phyloP scores from a whole-genome alignment of 805 yeast genomes.

The Naumovozyma dairenensis region DNA sequence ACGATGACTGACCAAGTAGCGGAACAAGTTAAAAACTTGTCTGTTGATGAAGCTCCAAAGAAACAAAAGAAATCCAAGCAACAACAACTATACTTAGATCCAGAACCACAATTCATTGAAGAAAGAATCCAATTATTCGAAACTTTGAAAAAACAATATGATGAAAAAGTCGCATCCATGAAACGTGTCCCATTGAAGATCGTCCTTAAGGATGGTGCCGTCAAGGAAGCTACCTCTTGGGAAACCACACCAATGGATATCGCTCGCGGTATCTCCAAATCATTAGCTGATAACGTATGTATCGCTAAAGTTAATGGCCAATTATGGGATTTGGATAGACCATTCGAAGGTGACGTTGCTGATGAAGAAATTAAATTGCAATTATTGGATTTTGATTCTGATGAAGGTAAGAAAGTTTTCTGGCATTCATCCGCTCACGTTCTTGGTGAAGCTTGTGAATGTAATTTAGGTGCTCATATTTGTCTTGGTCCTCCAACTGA shows the following conservation, averaged over 20 bases:
- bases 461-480: conserved; percentile 89
- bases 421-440: conserved; percentile 99
- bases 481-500: conserved; percentile 94
- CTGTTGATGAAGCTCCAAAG: conserved; percentile 27
- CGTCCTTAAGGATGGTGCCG: conserved; percentile 78
- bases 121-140: conserved; percentile 74
- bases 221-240: conserved; percentile 70
- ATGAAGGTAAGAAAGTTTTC: conserved; percentile 92
- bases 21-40: conserved; percentile 35
- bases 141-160: conserved; percentile 65
- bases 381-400: conserved; percentile 81
- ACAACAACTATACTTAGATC: conserved; percentile 45
- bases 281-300: conserved; percentile 80
- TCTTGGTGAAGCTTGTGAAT: conserved; percentile 95
- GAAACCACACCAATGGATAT: conserved; percentile 86
- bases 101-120: conserved; percentile 77
- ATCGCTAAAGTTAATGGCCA: conserved; percentile 84
- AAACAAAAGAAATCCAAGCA: conserved; percentile 36
- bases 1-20: conserved; percentile 25
- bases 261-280: conserved; percentile 75
- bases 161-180: conserved; percentile 57
- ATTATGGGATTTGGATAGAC: conserved; percentile 94
- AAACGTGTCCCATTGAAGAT: conserved; percentile 58
- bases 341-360: conserved; percentile 60
- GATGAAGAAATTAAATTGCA: conserved; percentile 41